Evolutionary conservation across 108 stramenopile genomes (phyloP).

Genomic region (Schizochytrium sp.): DNA sequence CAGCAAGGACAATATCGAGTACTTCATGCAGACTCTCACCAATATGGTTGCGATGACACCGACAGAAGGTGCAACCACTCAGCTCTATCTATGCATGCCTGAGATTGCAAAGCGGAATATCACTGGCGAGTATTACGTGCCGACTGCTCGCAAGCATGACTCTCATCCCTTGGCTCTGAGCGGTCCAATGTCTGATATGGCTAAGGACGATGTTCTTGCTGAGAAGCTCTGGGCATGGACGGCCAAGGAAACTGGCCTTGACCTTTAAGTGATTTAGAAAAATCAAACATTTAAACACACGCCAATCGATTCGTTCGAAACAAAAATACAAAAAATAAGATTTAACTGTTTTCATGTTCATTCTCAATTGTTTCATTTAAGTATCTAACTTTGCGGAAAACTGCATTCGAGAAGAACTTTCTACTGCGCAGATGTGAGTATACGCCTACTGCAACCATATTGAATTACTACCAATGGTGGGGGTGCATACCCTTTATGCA

Average conservation of each 20-base stretch:
- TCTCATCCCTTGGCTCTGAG: background rate
- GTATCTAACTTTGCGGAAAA: too few species aligned
- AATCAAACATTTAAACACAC: too few species aligned
- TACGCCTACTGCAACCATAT: background rate
- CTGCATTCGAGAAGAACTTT: too few species aligned
- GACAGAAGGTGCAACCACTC: conserved; percentile 25
- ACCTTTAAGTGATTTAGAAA: background rate
- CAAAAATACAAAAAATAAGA: too few species aligned
- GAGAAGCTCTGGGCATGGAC: conserved; percentile 44
- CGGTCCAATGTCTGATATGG: too few species aligned
- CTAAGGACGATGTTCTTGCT: background rate
- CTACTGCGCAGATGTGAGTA: too few species aligned
- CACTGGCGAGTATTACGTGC: conserved; percentile 47
- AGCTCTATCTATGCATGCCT: conserved; percentile 13
- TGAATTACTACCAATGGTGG: conserved; percentile 20
- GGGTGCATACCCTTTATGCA: background rate
- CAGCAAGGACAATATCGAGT: background rate
- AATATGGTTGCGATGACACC: background rate
- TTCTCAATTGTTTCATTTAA: too few species aligned
- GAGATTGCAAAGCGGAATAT: conserved; percentile 5
- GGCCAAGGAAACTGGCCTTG: conserved; percentile 12
- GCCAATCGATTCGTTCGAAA: too few species aligned
- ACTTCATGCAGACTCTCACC: background rate
- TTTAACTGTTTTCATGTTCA: too few species aligned
- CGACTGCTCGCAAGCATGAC: conserved; percentile 33